Conservation (phyloP, 1,139 yeast genomes). For the Diutina mesorugosa region DNA sequence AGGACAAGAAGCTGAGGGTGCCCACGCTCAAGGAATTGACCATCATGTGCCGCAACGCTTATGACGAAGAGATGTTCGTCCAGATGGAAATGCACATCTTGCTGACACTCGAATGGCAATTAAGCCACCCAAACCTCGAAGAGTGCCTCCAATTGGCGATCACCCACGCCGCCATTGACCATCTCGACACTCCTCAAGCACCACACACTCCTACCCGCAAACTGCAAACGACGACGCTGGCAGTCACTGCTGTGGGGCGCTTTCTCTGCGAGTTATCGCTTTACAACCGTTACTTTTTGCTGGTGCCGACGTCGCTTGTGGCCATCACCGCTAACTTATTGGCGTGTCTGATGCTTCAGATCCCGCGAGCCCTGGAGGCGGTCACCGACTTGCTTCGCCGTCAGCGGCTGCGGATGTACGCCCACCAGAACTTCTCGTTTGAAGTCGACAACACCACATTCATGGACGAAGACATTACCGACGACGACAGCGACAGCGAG, state of each 20-base stretch:
- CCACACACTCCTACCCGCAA: conserved; percentile 4
- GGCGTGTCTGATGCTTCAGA: conserved; percentile 53
- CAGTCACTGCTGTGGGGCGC: conserved; percentile 44
- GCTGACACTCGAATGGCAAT: conserved; percentile 71
- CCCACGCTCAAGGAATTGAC: conserved; percentile 73
- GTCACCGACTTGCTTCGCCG: conserved; percentile 13
- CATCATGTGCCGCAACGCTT: conserved; percentile 71
- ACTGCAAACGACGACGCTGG: conserved; percentile 22
- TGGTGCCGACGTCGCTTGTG: conserved; percentile 46
- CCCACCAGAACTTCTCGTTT: conserved; percentile 5
- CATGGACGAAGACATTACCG: conserved; percentile 1
- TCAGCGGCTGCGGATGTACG: conserved; percentile 6
- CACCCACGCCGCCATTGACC: conserved; percentile 9
- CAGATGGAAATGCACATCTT: conserved; percentile 93
- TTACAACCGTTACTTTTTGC: conserved; percentile 56
- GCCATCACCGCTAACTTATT: conserved; percentile 61
- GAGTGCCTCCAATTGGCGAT: conserved; percentile 48
- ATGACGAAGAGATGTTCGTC: conserved; percentile 79
- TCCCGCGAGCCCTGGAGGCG: conserved; percentile 23
- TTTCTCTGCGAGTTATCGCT: conserved; percentile 68
- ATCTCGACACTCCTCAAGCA: background rate
- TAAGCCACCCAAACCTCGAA: conserved; percentile 51
- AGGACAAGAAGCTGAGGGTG: conserved; percentile 73
- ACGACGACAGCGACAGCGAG: background rate
- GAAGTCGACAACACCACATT: conserved; percentile 3